Evolutionary conservation across 2,329 filamentous ascomycete species (phyloP).

Genomic region (Phialocephala sp.): DNA sequence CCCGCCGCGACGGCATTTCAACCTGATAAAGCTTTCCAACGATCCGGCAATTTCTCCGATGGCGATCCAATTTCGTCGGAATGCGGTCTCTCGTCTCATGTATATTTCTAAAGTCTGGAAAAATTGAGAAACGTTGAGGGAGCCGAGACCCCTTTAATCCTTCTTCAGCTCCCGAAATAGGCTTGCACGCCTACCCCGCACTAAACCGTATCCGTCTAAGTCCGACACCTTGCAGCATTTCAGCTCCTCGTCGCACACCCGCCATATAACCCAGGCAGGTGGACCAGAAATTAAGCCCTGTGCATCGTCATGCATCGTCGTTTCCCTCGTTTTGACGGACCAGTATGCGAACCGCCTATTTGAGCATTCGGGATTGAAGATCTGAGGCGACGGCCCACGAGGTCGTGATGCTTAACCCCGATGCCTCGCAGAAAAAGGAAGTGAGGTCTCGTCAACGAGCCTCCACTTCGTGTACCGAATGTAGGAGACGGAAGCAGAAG

Average conservation of each 20-base stretch:
- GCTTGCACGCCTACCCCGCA: neutral
- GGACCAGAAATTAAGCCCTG: conserved; percentile 3
- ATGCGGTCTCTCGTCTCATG: neutral
- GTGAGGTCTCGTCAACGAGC: conserved; percentile 31
- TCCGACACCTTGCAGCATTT: conserved; percentile 8
- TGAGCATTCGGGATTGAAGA: conserved; percentile 11
- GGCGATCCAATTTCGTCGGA: neutral
- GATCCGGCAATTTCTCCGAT: neutral
- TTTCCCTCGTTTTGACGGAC: conserved; percentile 10
- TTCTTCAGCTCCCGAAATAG: conserved; percentile 7
- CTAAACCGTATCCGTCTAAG: neutral
- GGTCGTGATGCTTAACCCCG: conserved; percentile 30
- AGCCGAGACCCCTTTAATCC: neutral
- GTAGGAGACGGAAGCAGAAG: conserved; percentile 36
- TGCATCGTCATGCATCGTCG: conserved; percentile 24
- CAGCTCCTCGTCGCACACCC: conserved; percentile 9
- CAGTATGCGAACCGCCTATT: conserved; percentile 21
- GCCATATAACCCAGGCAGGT: conserved; percentile 11
- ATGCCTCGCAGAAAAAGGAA: conserved; percentile 30
- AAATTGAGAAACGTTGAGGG: neutral
- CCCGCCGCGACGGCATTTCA: neutral
- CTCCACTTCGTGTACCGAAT: conserved; percentile 37
- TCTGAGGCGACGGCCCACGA: conserved; percentile 11
- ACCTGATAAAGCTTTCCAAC: neutral
- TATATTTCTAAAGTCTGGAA: neutral